Conservation (phyloP, 805 yeast species). For the Kluyveromyces siamensis region DNA sequence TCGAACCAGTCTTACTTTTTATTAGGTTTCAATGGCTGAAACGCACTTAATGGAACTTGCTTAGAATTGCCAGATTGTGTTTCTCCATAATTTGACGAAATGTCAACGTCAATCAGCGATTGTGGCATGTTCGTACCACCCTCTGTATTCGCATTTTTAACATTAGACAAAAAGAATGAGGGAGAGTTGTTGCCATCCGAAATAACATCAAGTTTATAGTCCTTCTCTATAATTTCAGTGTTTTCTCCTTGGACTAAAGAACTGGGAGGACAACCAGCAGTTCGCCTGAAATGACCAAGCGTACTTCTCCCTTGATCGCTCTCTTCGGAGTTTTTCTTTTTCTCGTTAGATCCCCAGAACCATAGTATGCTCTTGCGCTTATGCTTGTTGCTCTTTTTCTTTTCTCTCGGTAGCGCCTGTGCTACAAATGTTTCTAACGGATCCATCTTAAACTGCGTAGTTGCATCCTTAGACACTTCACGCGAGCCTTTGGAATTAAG, state of each 20-base stretch:
- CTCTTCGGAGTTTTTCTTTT: not conserved
- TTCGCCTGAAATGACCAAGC: not conserved
- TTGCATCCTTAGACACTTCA: not conserved
- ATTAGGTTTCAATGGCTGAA: not conserved
- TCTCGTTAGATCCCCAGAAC: slow-evolving; percentile 15
- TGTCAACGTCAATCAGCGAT: too few species aligned
- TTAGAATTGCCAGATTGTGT: not conserved
- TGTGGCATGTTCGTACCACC: not conserved
- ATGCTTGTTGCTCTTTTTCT: slow-evolving; percentile 10
- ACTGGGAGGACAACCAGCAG: not conserved
- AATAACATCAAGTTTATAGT: not conserved
- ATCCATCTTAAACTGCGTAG: slow-evolving; percentile 20
- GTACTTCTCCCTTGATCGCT: not conserved
- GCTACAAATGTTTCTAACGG: slow-evolving; percentile 24
- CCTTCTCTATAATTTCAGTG: not conserved
- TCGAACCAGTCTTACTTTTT: too few species aligned
- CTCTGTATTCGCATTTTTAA: not conserved
- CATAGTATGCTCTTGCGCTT: slow-evolving; percentile 18
- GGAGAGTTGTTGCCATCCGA: not conserved
- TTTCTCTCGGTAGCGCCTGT: slow-evolving; percentile 17
- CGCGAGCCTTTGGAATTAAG: not conserved
- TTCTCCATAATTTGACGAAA: too few species aligned
- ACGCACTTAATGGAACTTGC: not conserved
- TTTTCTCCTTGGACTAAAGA: not conserved
- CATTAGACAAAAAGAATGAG: not conserved